Evolutionary conservation across 163 green algal species (phyloP).

Genomic region (Scenedesmus sp.): DNA sequence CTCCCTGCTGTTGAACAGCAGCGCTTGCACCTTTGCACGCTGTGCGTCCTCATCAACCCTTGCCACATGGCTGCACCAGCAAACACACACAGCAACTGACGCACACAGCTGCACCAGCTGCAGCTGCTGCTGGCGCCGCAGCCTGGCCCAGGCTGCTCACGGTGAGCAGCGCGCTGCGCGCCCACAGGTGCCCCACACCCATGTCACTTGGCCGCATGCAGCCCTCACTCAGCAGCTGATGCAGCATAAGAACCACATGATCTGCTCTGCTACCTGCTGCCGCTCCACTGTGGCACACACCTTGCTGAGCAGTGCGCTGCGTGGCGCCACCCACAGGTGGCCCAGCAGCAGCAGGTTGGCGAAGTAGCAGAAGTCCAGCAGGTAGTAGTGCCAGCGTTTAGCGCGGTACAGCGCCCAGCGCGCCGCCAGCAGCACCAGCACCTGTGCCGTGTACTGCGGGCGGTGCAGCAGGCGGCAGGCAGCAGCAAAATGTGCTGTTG

Average conservation of each 20-base stretch:
- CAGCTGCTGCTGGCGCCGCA: not conserved
- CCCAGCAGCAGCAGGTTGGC: slow-evolving; percentile 74
- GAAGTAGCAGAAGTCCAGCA: slow-evolving; percentile 84
- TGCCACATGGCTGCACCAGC: too few relatives aligned
- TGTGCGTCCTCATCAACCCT: too few relatives aligned
- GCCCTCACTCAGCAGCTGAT: not conserved
- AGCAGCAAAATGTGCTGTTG: too few relatives aligned
- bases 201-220: too few relatives aligned
- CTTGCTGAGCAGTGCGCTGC: slow-evolving; percentile 67
- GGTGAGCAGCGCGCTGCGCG: too few relatives aligned
- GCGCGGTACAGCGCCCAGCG: slow-evolving; percentile 60
- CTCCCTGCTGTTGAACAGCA: too few relatives aligned
- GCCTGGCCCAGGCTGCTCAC: too few relatives aligned
- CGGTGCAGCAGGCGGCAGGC: not conserved
- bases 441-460: not conserved
- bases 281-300: slow-evolving; percentile 36
- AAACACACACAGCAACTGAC: too few relatives aligned
- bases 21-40: too few relatives aligned
- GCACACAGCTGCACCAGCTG: too few relatives aligned
- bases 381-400: slow-evolving; percentile 77
- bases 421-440: slow-evolving; percentile 59
- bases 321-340: slow-evolving; percentile 76
- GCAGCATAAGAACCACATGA: not conserved
- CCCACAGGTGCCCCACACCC: too few relatives aligned
- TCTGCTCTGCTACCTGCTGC: not conserved